Base-by-base conservation (phyloP, 2,329 filamentous ascomycete genomes). In the Colletotrichum phormii region DNA sequence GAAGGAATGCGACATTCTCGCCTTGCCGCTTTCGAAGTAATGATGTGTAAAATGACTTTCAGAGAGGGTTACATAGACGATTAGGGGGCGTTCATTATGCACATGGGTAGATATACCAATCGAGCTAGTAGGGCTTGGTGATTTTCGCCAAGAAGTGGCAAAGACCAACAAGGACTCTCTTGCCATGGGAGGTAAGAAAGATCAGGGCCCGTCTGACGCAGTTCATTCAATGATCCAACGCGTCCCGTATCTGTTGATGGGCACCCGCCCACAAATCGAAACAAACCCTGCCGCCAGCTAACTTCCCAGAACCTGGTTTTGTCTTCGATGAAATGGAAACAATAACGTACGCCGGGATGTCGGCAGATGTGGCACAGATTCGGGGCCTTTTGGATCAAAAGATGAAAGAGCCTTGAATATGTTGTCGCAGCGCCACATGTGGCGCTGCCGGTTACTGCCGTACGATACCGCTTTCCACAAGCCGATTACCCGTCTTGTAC, bases 291-390 rank as follows among this genome's bases (percentile, higher is more conserved):
- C 53, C 59, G 26, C 42, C 54, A 51, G 59, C 46, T 37, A 58
- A 49, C 49, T 15, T 29, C 24, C 58, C 15, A 53, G 69, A 31
- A 63, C 69, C 64, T 7, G 53, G 42, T 42, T 31, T 59, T 26
- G 61, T 59, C 69, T 58, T 63, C 12, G 53, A 59, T 65, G 51
- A 68, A 63, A 68, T 26, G 64, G 37, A 59, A 63, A 63, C 24
- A 8, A 35, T 51, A 53, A 46, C 37, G 22, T 62, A 49, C 12
- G 29, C 46, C 29, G 42, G 58, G 26, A 49, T 61, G 35, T 46
- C 64, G 64, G 64, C 57, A 68, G 64, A 72, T 68, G 53, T n/a
- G 11, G 15, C 37, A 42, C 22, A 62, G 42, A 33, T 62, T 62
- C 18, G 37, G 59, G n/a, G 5, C 18, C 33, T 59, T 12, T 37